phyloP scores from a whole-genome alignment of 2,329 filamentous ascomycete species.

The Fusarium neocosmosporiellum region DNA sequence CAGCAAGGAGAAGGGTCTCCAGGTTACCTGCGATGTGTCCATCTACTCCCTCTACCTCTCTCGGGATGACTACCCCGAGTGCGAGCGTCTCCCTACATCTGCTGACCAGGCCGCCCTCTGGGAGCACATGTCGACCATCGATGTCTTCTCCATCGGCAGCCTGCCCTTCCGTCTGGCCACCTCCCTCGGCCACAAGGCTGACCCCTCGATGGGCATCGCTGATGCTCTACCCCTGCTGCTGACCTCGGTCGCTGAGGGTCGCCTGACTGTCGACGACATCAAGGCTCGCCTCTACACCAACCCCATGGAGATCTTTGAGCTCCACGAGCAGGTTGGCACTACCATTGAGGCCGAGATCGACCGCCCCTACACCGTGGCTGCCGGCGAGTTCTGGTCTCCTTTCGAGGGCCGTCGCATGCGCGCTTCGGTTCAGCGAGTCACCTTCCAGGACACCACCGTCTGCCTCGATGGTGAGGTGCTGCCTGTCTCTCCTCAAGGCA shows the following conservation, averaged over 20 bases:
- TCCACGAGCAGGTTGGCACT: slow-evolving; percentile 81
- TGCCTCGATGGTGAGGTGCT: slow-evolving; percentile 77
- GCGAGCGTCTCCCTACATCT: slow-evolving; percentile 71
- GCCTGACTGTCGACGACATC: slow-evolving; percentile 79
- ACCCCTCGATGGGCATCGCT: slow-evolving; percentile 74
- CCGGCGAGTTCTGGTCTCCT: slow-evolving; percentile 71
- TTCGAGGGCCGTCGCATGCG: slow-evolving; percentile 76
- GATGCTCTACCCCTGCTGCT: slow-evolving; percentile 80
- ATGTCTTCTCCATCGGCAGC: slow-evolving; percentile 83
- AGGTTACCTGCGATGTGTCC: slow-evolving; percentile 85
- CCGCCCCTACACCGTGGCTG: slow-evolving; percentile 71
- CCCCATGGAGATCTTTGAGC: slow-evolving; percentile 83
- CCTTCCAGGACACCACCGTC: slow-evolving; percentile 78
- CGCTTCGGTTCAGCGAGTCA: slow-evolving; percentile 79
- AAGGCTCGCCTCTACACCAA: slow-evolving; percentile 79
- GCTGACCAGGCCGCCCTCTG: slow-evolving; percentile 79
- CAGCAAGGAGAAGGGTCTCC: slow-evolving; percentile 83
- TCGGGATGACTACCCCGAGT: slow-evolving; percentile 76
- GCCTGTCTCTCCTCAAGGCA: slow-evolving; percentile 68
- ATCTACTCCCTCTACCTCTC: slow-evolving; percentile 82
- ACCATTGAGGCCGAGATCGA: slow-evolving; percentile 82
- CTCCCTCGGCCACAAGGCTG: slow-evolving; percentile 62
- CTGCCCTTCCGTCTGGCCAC: slow-evolving; percentile 80
- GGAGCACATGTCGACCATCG: slow-evolving; percentile 78
- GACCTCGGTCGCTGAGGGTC: slow-evolving; percentile 80